A percentile compares a stretch with the other conserved stretches of the same genome.
These are phyloP conservation scores for Populus ilicifolia DNA, from an alignment of 345 rosid genomes.

Conservation along the genomic window DNA sequence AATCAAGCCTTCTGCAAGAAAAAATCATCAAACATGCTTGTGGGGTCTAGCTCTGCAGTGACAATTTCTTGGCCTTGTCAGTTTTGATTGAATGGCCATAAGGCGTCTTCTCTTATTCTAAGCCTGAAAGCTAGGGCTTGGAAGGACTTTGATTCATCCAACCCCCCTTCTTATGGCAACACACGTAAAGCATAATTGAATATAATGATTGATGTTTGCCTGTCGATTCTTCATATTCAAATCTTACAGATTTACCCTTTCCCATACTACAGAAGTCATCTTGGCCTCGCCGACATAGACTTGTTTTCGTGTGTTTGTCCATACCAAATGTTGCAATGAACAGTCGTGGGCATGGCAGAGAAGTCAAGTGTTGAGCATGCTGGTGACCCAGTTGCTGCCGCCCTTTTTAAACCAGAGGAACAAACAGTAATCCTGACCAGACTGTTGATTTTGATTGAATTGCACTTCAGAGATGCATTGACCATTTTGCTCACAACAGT, in stretches of 20 bases:
- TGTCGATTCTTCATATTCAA: not conserved
- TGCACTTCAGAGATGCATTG: not conserved
- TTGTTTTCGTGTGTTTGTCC: not conserved
- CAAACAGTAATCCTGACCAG: not conserved
- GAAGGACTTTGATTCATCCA: not conserved
- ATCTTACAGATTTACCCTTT: not conserved
- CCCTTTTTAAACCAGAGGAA: not conserved
- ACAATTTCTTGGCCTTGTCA: not conserved
- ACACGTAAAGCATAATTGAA: not conserved
- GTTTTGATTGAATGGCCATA: not conserved
- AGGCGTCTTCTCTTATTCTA: not conserved
- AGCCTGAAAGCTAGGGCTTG: not conserved
- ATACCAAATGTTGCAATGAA: not conserved
- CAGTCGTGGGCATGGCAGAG: not conserved
- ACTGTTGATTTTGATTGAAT: not conserved
- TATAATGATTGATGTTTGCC: not conserved
- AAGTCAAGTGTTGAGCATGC: not conserved
- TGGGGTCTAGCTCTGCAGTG: constrained; percentile 4
- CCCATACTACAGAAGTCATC: not conserved
- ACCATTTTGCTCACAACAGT: not conserved
- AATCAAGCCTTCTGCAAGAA: not conserved
- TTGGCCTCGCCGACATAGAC: not conserved
- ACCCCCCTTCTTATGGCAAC: not conserved
- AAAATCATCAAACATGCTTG: not conserved
- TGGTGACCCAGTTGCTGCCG: not conserved